Base-by-base conservation (phyloP, 108 stramenopile species). In the Schizochytrium sp. region DNA sequence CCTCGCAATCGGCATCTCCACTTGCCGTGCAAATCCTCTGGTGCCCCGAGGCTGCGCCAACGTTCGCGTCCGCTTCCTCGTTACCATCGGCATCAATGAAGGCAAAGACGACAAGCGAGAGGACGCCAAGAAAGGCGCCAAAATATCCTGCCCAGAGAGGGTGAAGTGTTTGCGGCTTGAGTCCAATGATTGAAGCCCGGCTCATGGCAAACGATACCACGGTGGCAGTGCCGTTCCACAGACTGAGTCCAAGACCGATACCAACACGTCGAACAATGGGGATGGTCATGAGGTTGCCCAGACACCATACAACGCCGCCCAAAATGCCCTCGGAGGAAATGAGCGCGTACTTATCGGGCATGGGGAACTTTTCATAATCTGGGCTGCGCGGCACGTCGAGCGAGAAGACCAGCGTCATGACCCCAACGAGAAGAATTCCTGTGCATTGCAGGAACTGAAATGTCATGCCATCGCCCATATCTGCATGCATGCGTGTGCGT, bases 361-460 rank as follows among this genome's bases (percentile, higher is more conserved):
- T 47, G 48, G 76, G 76, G 28, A 83, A 83, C 51, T 47, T 53
- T 47, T 83, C 76, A 34, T 83, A 83, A 4, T 83, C 48, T 45
- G 45, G 48, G 76, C 76, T 83, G 48, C 51, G 45, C n/a, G 76
- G 76, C 48, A 83, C 51, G 25, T 83, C 48, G 25, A 53, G 48
- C n/a, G 76, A 47, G 3, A 47, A 83, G n/a, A 83, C 51, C 6
- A 83, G 76, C n/a, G 76, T 53, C 76, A 83, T 83, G 51, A 83
- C 51, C 10, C 76, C 76, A 12, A 83, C 76, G 48, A 83, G 51
- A 0, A 83, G 28, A 4, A 83, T 83, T 23, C 76, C 76, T 6
- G 76, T 83, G 51, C 76, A 83, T 4, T 53, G 76, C 25, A 83
- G 76, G 28, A 83, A 83, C 76, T 83, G 76, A 53, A 83, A 83